Base-by-base conservation (phyloP, 129 eudicot species). In the Erigeron canadensis region DNA sequence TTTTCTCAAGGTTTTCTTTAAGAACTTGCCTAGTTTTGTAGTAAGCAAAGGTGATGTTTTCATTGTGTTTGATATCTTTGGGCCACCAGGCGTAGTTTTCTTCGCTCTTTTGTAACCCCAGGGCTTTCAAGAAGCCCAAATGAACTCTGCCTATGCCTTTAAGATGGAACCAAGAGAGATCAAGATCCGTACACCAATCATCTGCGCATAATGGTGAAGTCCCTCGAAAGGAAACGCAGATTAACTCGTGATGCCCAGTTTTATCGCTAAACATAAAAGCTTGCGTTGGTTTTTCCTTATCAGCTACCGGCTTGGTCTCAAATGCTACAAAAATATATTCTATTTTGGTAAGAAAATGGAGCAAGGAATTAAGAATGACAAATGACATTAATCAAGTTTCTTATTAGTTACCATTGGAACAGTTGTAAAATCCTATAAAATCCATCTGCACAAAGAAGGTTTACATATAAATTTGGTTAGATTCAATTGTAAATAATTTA, bases 221-320 rank as follows among this genome's bases (percentile, higher is more conserved):
- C 16, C 97, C 97, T 78, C 91, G 76, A 60, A 91, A 87, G 2
- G 95, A 71, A 6, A 91, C 83, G 0, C 80, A 75, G 7, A 80
- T 86, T 22, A 69, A 6, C 65, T 85, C 86, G 1, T 70, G 45
- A 23, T 75, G 73, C 10, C 28, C 48, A 1, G 50, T 62, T 21
- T 68, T 61, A 67, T 83, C 86, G 15, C 74, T 75, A 13, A 81
- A 37, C 37, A 88, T 67, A 69, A 84, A 72, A 5, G 95, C 97
- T 65, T 84, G 87, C 13, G 95, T 88, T 1, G 81, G 46, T 15
- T 10, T 46, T 50, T 28, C 19, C 16, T n/a, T 61, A 48, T 77
- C 71, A 7, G 15, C 6, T 23, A 8, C 1, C 10, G 44, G 22
- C 11, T 51, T 28, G 4, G 4, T 21, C 2, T 61, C 46, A 38